Base-by-base conservation (phyloP, 768 basidiomycete genomes). In the Rubroboletus satanas region DNA sequence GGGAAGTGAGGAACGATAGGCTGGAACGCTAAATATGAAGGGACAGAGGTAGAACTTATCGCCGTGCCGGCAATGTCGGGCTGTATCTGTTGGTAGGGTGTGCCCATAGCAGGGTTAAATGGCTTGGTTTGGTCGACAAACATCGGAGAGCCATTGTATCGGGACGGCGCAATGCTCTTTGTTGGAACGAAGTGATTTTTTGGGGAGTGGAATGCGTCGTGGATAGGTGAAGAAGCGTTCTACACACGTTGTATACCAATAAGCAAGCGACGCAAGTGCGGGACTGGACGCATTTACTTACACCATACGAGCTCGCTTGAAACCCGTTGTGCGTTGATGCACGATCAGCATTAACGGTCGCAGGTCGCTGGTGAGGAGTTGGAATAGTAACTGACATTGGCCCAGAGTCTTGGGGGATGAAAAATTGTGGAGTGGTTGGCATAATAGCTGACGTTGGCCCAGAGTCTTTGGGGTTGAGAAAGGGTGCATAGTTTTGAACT, bases 291-390 rank as follows among this genome's bases (percentile, higher is more conserved):
- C 1, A 2, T 12, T 10, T 26, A 4, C 63, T 53, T 15, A 59
- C 62, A n/a, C 2, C 0, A 29, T 17, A 28, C 4, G 33, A 11
- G 18, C 0, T 2, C 11, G 5, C 38, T 29, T 31, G 36, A 0
- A 26, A 12, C 11, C 0, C 10, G 4, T 26, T 2, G 4, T n/a
- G 3, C 6, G 11, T 21, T 11, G n/a, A 23, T 17, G 18, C 12
- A 26, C 0, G 2, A 2, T 18, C 18, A 21, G n/a, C 3, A 8
- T 11, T 0, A 2, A 31, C 0, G 10, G 3, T 4, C 12, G 10
- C 6, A 10, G 33, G 26, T 26, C 7, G n/a, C 1, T n/a, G 36
- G 2, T 5, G 41, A 18, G 32, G 7, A 10, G 28, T 33, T 23
- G 57, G 6, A 0, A 23, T 5, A 12, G 7, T 1, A 6, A 4